Percentiles rank a stretch among this genome's conserved stretches.
Evolutionary conservation across 345 rosid species (phyloP).

Genomic region (Syzygium oleosum): DNA sequence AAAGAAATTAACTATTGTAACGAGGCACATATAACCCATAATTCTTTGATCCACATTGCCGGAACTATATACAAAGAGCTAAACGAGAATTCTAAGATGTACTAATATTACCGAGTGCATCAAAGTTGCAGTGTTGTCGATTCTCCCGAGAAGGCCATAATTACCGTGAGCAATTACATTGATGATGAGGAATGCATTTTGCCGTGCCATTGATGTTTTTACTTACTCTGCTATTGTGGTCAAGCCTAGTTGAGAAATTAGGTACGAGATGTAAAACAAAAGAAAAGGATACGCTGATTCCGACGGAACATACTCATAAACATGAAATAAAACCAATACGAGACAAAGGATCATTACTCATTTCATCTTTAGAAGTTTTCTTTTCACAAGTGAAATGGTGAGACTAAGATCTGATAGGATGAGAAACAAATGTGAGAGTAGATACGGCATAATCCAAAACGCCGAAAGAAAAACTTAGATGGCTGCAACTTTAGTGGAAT

Average conservation of each 20-base stretch:
- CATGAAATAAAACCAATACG: background rate
- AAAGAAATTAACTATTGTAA: background rate
- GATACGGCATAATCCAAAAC: background rate
- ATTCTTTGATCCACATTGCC: background rate
- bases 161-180: background rate
- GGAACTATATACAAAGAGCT: background rate
- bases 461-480: background rate
- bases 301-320: background rate
- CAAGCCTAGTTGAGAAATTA: background rate
- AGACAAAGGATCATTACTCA: background rate
- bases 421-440: background rate
- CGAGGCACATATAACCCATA: background rate
- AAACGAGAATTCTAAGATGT: background rate
- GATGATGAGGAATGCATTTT: background rate
- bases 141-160: background rate
- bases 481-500: background rate
- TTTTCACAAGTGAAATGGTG: background rate
- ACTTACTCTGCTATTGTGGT: background rate
- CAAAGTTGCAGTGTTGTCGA: rapidly evolving
- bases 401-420: background rate
- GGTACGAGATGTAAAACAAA: background rate
- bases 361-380: background rate
- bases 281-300: background rate
- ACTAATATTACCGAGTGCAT: background rate
- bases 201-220: background rate